phyloP scores from a whole-genome alignment of 768 basidiomycete genomes.

The Tylopilus intermedius region DNA sequence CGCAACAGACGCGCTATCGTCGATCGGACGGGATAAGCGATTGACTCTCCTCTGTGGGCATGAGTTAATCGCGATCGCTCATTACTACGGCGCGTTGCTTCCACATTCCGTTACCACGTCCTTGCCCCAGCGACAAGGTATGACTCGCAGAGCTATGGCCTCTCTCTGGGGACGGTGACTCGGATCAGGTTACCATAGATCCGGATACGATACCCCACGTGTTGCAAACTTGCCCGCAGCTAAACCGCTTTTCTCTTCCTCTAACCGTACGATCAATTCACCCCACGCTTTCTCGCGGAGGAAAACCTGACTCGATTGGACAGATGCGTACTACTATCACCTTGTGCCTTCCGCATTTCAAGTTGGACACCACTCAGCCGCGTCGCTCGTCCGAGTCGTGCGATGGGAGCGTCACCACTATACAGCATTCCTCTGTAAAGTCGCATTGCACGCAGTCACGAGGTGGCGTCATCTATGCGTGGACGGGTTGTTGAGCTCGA shows the following conservation, averaged over 20 bases:
- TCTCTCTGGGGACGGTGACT: neutral
- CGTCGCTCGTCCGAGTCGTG: neutral
- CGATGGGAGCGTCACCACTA: neutral
- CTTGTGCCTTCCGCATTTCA: slow-evolving; percentile 12
- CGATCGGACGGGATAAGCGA: slow-evolving; percentile 13
- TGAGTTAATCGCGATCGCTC: slow-evolving; percentile 11
- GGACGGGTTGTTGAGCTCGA: neutral
- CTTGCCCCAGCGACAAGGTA: neutral
- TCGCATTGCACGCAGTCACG: neutral
- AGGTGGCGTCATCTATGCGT: neutral
- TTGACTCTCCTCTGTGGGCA: slow-evolving; percentile 9
- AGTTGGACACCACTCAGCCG: neutral
- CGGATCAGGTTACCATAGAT: slow-evolving; percentile 1
- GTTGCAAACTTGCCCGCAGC: neutral
- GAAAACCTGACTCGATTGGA: neutral
- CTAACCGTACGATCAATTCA: neutral
- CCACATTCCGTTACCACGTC: slow-evolving; percentile 10
- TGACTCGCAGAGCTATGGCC: neutral
- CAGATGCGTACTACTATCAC: slow-evolving; percentile 13
- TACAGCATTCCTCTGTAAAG: neutral
- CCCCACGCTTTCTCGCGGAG: neutral
- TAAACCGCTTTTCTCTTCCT: neutral
- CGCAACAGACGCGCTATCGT: slow-evolving; percentile 10
- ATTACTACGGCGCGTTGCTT: slow-evolving; percentile 10
- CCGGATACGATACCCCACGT: slow-evolving; percentile 5